Base-by-base conservation (phyloP, 2,329 filamentous ascomycete species). In the Diaporthe citri region DNA sequence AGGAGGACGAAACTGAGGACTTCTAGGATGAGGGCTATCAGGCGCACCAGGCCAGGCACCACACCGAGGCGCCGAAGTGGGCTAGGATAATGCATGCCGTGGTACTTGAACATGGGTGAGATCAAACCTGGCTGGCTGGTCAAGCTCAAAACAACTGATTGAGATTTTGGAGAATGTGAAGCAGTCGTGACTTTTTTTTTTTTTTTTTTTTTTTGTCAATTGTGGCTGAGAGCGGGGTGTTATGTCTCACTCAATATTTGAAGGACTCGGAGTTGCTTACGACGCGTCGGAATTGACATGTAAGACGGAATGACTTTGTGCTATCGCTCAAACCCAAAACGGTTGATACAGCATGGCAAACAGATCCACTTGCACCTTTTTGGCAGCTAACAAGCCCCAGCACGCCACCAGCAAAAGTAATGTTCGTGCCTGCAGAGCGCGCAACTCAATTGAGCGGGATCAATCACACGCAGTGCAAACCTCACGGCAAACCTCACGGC, bases 301-400 rank as follows among this genome's bases (percentile, higher is more conserved):
- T 72, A 72, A 72, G 71, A 72, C 71, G 71, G 71, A 43, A 59
- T 56, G 36, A 59, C 12, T 64, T 72, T 72, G 36, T 13, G 46
- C 57, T 64, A 56, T 72, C 36, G 57, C 17, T 22, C 57, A 72
- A 34, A 20, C 34, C 59, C 25, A 72, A 62, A 28, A 9, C 28
- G 34, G 41, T 4, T 31, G n/a, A 43, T 60, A n/a, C 31, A 71
- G 28, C 22, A 15, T 20, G 28, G 28, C 15, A 55, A 20, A 25
- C 3, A 8, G 36, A n/a, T 64, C 64, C 64, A 69, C 64, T 69
- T 69, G 6, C 13, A 69, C 64, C 9, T 64, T 28, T 62, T 34
- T 34, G 20, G 22, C 31, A 46, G 55, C 55, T 3, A 13, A n/a
- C 12, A 36, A 6, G 46, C 12, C 20, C 36, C n/a, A 31, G 8